Conservation (phyloP, 305 asterid genomes). For the Fraxinus nigra region DNA sequence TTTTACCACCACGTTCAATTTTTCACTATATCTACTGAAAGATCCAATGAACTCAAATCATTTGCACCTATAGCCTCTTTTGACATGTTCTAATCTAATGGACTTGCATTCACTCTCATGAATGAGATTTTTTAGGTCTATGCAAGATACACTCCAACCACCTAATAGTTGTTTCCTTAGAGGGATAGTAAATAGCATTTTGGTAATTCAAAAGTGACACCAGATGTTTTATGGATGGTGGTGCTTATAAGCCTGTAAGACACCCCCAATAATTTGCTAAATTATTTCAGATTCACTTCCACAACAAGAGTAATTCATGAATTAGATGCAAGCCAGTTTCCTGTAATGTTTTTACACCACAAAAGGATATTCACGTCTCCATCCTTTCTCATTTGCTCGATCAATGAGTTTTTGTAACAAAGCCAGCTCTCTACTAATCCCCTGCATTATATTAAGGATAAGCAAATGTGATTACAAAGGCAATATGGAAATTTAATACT, state of each 20-base stretch:
- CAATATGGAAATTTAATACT: not conserved
- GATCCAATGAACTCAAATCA: not conserved
- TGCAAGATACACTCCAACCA: not conserved
- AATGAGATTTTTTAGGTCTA: not conserved
- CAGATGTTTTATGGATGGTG: not conserved
- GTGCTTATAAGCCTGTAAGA: not conserved
- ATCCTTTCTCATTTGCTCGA: conserved; percentile 80
- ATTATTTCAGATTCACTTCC: not conserved
- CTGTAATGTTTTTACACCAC: conserved; percentile 15
- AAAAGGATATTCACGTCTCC: conserved; percentile 86
- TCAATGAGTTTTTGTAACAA: conserved; percentile 44
- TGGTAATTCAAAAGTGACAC: not conserved
- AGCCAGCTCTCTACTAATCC: conserved; percentile 63
- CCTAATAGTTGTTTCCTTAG: not conserved
- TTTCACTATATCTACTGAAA: not conserved
- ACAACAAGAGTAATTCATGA: conserved; percentile 9
- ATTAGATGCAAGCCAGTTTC: conserved; percentile 9
- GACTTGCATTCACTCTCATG: not conserved
- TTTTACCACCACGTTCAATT: not conserved
- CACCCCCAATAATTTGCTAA: not conserved
- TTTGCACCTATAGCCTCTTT: not conserved
- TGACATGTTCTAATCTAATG: not conserved
- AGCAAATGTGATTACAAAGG: conserved; percentile 13
- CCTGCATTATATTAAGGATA: conserved; percentile 34
- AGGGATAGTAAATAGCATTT: not conserved